These are phyloP conservation scores for Nakazawaea wyomingensis DNA, from an alignment of 805 yeast species.

Conservation along the genomic window DNA sequence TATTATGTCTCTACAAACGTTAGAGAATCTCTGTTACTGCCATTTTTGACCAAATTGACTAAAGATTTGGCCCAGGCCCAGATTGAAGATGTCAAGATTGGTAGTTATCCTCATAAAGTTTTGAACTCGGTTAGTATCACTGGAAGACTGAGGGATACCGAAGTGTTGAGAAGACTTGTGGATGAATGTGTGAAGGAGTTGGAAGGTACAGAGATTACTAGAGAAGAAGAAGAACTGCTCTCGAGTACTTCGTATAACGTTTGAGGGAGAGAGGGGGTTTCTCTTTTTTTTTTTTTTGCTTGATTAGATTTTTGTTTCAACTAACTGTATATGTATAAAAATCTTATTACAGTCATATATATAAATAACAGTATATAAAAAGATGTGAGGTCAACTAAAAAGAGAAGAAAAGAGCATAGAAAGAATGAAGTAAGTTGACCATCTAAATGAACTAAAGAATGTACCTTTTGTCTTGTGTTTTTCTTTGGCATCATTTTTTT, in stretches of 20 bases:
- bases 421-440: neutral
- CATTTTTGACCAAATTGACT: slow-evolving; percentile 52
- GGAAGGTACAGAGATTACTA: slow-evolving; percentile 52
- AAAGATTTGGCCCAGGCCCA: slow-evolving; percentile 26
- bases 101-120: slow-evolving; percentile 79
- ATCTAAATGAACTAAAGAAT: no score
- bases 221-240: slow-evolving; percentile 45
- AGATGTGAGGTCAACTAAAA: no score
- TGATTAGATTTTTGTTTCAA: no score
- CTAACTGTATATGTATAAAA: no score
- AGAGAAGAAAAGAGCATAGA: neutral
- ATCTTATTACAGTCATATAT: no score
- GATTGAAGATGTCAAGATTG: slow-evolving; percentile 52
- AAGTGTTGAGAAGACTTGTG: slow-evolving; percentile 40
- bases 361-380: no score
- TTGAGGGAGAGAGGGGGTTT: no score
- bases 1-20: slow-evolving; percentile 56
- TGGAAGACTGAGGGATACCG: slow-evolving; percentile 42
- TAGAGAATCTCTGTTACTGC: slow-evolving; percentile 67
- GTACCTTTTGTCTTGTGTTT: no score
- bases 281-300: no score
- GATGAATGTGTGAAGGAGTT: slow-evolving; percentile 39
- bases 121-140: slow-evolving; percentile 70
- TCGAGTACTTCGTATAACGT: slow-evolving; percentile 8
- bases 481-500: no score